phyloP scores from a whole-genome alignment of 306 rosid genomes.

The Inga oerstediana region DNA sequence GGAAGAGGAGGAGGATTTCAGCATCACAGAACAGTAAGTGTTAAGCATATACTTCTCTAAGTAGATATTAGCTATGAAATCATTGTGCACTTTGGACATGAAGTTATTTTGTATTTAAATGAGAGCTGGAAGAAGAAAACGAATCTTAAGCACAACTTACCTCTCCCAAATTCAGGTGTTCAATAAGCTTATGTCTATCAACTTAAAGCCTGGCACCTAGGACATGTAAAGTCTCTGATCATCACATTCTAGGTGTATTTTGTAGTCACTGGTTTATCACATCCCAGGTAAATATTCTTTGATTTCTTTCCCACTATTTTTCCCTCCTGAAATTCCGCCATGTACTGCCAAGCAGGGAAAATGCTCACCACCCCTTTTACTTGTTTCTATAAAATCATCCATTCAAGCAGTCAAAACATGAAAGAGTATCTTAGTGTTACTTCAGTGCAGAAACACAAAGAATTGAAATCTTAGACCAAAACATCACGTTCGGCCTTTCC shows the following conservation, averaged over 20 bases:
- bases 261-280: background rate
- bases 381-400: background rate
- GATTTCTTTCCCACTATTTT: background rate
- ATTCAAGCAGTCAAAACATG: background rate
- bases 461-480: background rate
- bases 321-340: background rate
- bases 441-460: background rate
- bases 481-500: background rate
- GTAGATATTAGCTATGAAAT: background rate
- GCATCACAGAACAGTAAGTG: background rate
- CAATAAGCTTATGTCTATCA: background rate
- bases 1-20: background rate
- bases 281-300: background rate
- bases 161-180: background rate
- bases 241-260: background rate
- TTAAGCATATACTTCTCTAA: background rate
- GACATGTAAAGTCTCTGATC: background rate
- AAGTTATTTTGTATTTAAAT: slow-evolving; percentile 1
- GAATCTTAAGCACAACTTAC: background rate
- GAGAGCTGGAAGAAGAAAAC: background rate
- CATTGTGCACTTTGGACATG: background rate
- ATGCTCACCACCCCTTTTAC: background rate
- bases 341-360: background rate
- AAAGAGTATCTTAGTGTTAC: background rate
- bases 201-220: background rate